Conservation (phyloP, 805 yeast genomes). For the Pachysolen tannophilus region DNA sequence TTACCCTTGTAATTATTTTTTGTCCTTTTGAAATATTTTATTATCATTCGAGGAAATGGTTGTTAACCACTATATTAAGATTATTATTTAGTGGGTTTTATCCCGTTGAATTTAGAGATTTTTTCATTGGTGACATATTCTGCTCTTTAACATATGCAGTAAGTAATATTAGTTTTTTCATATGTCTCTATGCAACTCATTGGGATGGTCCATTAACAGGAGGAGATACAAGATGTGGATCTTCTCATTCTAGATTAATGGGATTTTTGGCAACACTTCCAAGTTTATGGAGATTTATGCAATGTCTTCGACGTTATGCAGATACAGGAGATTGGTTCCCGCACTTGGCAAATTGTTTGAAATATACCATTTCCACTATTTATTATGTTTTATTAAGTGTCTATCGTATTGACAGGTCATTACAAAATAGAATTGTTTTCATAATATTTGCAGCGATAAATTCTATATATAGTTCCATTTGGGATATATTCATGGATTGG, state of each 20-base stretch:
- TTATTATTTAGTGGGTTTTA: conserved; percentile 74
- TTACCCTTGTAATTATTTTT: conserved; percentile 37
- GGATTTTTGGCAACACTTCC: conserved; percentile 86
- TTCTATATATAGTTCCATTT: conserved; percentile 56
- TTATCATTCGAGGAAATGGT: conserved; percentile 69
- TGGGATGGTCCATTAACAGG: conserved; percentile 51
- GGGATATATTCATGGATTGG: conserved; percentile 98
- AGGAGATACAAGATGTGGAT: conserved; percentile 53
- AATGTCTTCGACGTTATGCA: conserved; percentile 82
- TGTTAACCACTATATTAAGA: conserved; percentile 63
- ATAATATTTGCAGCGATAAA: conserved; percentile 70
- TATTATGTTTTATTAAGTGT: conserved; percentile 70
- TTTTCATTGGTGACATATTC: conserved; percentile 85
- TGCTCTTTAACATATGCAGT: conserved; percentile 84
- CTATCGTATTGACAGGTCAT: conserved; percentile 55
- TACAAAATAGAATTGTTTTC: conserved; percentile 44
- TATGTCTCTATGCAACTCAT: conserved; percentile 69
- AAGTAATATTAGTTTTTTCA: conserved; percentile 78
- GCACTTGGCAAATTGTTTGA: conserved; percentile 81
- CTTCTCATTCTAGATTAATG: conserved; percentile 63
- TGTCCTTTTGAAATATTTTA: conserved; percentile 56
- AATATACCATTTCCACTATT: conserved; percentile 58
- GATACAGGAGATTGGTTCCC: conserved; percentile 97
- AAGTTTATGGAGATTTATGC: conserved; percentile 82
- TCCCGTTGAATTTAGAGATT: conserved; percentile 94